Base-by-base conservation (phyloP, 2,329 filamentous ascomycete species). In the Aspergillus glaucus region DNA sequence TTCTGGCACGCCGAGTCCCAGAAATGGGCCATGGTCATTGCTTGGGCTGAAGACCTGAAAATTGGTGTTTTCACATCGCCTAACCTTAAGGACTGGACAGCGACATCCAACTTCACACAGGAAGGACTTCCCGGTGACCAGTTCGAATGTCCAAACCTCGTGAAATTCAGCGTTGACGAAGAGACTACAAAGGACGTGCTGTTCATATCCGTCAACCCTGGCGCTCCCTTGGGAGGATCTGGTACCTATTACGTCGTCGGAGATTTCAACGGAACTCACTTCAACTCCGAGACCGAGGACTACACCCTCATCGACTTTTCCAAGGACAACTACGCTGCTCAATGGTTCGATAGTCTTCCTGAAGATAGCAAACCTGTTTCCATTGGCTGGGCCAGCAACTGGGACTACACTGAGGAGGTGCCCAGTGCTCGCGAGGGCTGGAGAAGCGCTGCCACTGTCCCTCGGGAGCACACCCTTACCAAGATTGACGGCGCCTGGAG, bases 61-160 rank as follows among this genome's bases (percentile, higher is more conserved):
- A 71, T 86, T 41, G 80, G 78, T n/a, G 74, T 86, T 53, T 85
- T 75, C 62, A 82, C 80, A 1, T 83, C 79, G 1, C 69, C 75
- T 0, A 73, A 86, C 57, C 67, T 86, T 6, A 79, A 73, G 42
- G 64, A 74, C 6, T 86, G 82, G 83, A 78, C 71, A 32, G 71
- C 74, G 37, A 74, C 72, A 9, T 79, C 78, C 49, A 84, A 84
- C 61, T 83, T 84, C 58, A 75, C 77, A 3, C 66, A 74, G 49
- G 64, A 74, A 42, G 78, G 76, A 14, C 67, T 80, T 2, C 70
- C 77, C 3, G 81, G 76, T 4, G 56, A 75, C 1, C 79, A 83
- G 56, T 84, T 81, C 57, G 82, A 85, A 62, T 85, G 81, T 45
- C 82, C 82, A 0, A 85, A 84, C 54, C 62, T 85, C 34, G 73